These are phyloP conservation scores for Tetrahymena borealis DNA, from an alignment of 73 alveolate genomes.

Conservation along the genomic window DNA sequence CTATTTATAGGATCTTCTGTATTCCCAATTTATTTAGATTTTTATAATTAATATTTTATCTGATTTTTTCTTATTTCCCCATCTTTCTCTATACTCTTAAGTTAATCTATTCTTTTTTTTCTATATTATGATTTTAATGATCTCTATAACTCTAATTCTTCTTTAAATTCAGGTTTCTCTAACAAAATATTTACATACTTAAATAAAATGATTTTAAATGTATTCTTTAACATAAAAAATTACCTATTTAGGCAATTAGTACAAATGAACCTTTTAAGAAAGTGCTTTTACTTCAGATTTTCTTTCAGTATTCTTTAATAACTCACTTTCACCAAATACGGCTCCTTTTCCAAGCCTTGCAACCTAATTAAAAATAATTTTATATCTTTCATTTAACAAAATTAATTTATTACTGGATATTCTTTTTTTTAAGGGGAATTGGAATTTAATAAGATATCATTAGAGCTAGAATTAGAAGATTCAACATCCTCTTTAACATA, in stretches of 20 bases:
- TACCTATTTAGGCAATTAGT: not conserved
- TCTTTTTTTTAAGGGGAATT: not conserved
- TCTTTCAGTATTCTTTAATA: not conserved
- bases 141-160: not conserved
- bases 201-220: not conserved
- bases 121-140: not conserved
- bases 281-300: not conserved
- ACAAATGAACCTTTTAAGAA: not conserved
- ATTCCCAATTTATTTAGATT: not conserved
- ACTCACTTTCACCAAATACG: not conserved
- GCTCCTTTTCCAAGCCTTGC: not conserved
- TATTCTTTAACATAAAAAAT: not conserved
- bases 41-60: not conserved
- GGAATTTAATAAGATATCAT: not conserved
- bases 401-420: not conserved
- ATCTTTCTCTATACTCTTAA: not conserved
- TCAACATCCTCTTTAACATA: not conserved
- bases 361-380: not conserved
- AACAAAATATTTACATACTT: not conserved
- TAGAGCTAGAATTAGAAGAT: not conserved
- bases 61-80: not conserved
- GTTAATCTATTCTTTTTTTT: not conserved
- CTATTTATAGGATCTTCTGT: not conserved
- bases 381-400: not conserved
- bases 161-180: not conserved